phyloP scores from a whole-genome alignment of 768 basidiomycete genomes.

The Pleurotus salmoneostramineus region DNA sequence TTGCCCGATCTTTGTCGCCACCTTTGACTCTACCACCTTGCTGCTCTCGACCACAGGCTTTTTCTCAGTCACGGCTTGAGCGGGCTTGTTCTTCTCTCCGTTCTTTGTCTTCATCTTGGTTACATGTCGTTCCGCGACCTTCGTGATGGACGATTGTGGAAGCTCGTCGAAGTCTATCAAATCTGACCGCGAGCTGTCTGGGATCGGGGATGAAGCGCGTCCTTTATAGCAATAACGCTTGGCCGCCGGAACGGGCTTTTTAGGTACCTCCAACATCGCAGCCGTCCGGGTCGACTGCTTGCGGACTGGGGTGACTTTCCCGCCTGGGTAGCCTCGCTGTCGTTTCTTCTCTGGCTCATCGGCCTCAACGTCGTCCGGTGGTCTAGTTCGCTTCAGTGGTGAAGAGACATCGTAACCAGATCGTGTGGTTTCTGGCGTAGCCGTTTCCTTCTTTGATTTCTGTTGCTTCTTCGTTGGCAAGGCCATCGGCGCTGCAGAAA shows the following conservation, averaged over 20 bases:
- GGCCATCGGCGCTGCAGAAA: too few relatives aligned
- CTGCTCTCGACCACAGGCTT: not conserved
- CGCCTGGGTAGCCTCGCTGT: not conserved
- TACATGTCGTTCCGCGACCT: constrained; percentile 13
- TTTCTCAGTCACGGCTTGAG: constrained; percentile 12
- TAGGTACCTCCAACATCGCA: not conserved
- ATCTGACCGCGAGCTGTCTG: not conserved
- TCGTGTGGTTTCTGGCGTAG: too few relatives aligned
- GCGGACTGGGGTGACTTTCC: not conserved
- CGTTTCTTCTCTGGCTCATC: not conserved
- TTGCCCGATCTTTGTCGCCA: too few relatives aligned
- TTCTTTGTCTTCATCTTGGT: constrained; percentile 26
- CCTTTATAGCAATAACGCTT: constrained; percentile 24
- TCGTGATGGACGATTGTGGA: constrained; percentile 15
- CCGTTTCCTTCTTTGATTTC: too few relatives aligned
- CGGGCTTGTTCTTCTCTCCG: constrained; percentile 14
- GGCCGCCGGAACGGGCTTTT: not conserved
- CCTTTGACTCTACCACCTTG: too few relatives aligned
- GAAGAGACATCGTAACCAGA: not conserved
- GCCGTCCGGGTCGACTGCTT: constrained; percentile 1
- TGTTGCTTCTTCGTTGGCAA: too few relatives aligned
- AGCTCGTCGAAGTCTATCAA: constrained; percentile 28
- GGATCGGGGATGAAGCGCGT: constrained; percentile 24
- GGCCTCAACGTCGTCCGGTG: not conserved
- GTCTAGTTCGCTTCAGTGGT: not conserved